Evolutionary conservation across 2,329 filamentous ascomycete genomes (phyloP).

Genomic region (Microcyclospora pomicola): DNA sequence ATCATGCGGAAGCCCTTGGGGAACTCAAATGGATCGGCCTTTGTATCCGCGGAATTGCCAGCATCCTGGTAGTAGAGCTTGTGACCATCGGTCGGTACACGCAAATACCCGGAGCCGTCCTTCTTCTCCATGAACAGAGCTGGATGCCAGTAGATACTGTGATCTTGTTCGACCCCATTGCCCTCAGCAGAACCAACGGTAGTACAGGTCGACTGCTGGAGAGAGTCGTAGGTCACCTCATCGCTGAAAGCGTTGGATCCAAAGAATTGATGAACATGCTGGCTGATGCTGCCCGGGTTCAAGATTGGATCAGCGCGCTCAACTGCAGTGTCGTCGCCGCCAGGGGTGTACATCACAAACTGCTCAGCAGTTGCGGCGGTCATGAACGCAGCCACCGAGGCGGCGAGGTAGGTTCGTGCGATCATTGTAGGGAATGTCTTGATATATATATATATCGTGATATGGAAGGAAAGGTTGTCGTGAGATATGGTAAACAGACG

Average conservation of each 20-base stretch:
- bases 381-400: constrained; percentile 7
- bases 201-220: constrained; percentile 43
- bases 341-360: constrained; percentile 16
- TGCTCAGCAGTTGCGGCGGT: constrained; percentile 9
- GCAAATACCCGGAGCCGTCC: constrained; percentile 46
- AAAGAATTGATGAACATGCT: constrained; percentile 57
- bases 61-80: constrained; percentile 54
- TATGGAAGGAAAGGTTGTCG: too few species aligned
- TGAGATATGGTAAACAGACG: too few species aligned
- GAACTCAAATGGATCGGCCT: constrained; percentile 56
- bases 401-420: constrained; percentile 1
- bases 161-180: constrained; percentile 40
- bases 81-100: constrained; percentile 50
- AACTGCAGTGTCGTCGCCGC: constrained; percentile 27
- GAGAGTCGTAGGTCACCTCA: constrained; percentile 45
- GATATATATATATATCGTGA: too few species aligned
- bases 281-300: constrained; percentile 42
- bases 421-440: background rate
- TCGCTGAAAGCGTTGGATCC: constrained; percentile 54
- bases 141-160: constrained; percentile 67
- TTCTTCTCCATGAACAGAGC: constrained; percentile 52
- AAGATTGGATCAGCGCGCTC: constrained; percentile 56
- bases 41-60: constrained; percentile 34
- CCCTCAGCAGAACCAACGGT: constrained; percentile 14
- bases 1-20: constrained; percentile 59